Conservation (phyloP, 257 asterid genomes). For the Petunia secreta region DNA sequence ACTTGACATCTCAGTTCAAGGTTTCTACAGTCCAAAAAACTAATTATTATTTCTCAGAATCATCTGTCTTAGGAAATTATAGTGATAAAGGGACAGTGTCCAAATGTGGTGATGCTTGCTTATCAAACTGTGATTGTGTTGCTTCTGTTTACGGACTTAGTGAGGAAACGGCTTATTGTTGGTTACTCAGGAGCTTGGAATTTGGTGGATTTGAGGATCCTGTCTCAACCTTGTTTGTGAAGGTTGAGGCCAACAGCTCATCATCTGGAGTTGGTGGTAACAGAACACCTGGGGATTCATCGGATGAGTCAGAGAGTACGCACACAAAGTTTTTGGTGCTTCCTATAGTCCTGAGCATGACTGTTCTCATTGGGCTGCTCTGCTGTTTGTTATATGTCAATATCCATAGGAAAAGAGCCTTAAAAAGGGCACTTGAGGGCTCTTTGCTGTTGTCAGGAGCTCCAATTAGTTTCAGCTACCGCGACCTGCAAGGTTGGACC, state of each 20-base stretch:
- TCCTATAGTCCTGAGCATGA: constrained; percentile 77
- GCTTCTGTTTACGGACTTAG: constrained; percentile 80
- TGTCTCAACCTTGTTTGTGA: constrained; percentile 76
- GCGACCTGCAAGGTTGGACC: constrained; percentile 69
- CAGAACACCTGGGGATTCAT: constrained; percentile 34
- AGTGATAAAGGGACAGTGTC: constrained; percentile 59
- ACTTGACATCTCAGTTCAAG: constrained; percentile 47
- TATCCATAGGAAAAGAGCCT: constrained; percentile 50
- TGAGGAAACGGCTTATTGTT: constrained; percentile 83
- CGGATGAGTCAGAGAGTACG: constrained; percentile 27
- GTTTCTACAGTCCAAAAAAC: constrained; percentile 56
- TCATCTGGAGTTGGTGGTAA: constrained; percentile 25
- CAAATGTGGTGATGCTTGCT: constrained; percentile 81
- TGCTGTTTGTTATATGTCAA: constrained; percentile 55
- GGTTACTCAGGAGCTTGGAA: constrained; percentile 71
- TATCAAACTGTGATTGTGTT: constrained; percentile 75
- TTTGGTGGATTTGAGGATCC: constrained; percentile 85
- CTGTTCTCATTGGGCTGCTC: constrained; percentile 58
- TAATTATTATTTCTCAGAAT: constrained; percentile 66
- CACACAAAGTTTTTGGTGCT: constrained; percentile 60
- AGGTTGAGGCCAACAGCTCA: constrained; percentile 58
- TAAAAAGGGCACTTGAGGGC: constrained; percentile 62
- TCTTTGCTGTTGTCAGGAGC: constrained; percentile 71
- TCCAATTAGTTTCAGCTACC: constrained; percentile 68
- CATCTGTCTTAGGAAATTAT: constrained; percentile 75